Base-by-base conservation (phyloP, 2,329 filamentous ascomycete species). In the Microdochium trichocladiopsis region DNA sequence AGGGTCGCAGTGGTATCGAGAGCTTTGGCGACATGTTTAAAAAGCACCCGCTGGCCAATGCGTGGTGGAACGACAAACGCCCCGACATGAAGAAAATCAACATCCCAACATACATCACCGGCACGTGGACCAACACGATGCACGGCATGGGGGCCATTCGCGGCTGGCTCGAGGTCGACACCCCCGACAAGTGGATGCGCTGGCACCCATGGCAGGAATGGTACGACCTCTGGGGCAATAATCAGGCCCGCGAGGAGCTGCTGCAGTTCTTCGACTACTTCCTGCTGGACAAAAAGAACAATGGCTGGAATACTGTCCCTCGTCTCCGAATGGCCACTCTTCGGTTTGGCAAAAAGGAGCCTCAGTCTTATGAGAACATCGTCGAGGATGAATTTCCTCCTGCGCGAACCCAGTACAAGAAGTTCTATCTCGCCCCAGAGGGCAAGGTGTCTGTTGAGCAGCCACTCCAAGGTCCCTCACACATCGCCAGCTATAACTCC, bases 191-290 rank as follows among this genome's bases (percentile, higher is more conserved):
- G 57, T 76, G 73, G 74, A 62, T 76, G n/a, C 65, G 68, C 0
- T 69, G 63, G 60, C 63, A 65, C 48, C 61, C 63, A 12, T 63
- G 61, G 5, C 72, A 76, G 53, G 74, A 77, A 52, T 76, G 72
- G 74, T 69, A 69, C 51, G 73, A 76, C 49, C 56, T 75, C 2
- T 76, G 68, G 54, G 61, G 61, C 49, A 59, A 63, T 9, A 57
- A 59, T 1, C 59, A 69, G 23, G 60, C 64, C 2, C 57, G 50
- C 23, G 60, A 67, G 1, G 72, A 77, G 50, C 63, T 77, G 1
- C 54, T 62, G 6, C 52, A 55, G 1, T 79, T 74, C 61, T 78
- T 78, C 51, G 74, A 78, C 50, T 60, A 58, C 2, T 79, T 72
- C 52, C 62, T 77, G 16, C 73, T 71, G 28, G 69, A 63, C 0